A percentile compares a stretch with the other conserved stretches of the same genome.
Evolutionary conservation across 2,329 filamentous ascomycete genomes (phyloP).

Genomic region (Hymenoscyphus salicellus): DNA sequence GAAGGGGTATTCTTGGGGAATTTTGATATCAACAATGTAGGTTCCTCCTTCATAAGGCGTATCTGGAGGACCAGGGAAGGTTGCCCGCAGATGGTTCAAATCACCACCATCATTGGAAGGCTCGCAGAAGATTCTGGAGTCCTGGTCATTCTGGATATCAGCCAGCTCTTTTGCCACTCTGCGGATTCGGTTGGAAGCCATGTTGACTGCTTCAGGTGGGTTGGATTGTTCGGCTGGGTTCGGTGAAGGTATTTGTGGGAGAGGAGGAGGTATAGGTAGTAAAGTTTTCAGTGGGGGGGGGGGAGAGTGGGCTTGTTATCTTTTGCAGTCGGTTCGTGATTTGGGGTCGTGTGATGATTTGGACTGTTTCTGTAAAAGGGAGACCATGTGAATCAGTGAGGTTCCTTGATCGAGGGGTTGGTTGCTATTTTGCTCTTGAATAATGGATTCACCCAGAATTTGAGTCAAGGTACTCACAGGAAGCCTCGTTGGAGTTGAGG

Average conservation of each 20-base stretch:
- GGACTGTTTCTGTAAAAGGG: neutral
- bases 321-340: neutral
- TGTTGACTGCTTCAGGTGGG: conserved; percentile 14
- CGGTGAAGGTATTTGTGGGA: neutral
- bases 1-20: conserved; percentile 89
- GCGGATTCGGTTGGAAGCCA: conserved; percentile 39
- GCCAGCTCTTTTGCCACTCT: conserved; percentile 72
- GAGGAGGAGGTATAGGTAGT: neutral
- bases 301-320: neutral
- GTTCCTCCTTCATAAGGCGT: conserved; percentile 89
- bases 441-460: neutral
- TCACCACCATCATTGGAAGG: conserved; percentile 57
- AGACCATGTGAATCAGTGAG: conserved; percentile 2
- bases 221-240: neutral
- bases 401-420: neutral
- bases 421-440: neutral
- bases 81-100: conserved; percentile 77
- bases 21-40: conserved; percentile 79
- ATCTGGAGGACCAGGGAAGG: conserved; percentile 82
- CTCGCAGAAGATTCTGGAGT: conserved; percentile 72
- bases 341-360: neutral
- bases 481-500: neutral
- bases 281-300: neutral
- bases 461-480: neutral
- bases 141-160: conserved; percentile 71